A percentile compares a stretch with the other conserved stretches of the same genome.
Evolutionary conservation across 352 stramenopile genomes (phyloP).

Genomic region (Globisporangium emineosum): DNA sequence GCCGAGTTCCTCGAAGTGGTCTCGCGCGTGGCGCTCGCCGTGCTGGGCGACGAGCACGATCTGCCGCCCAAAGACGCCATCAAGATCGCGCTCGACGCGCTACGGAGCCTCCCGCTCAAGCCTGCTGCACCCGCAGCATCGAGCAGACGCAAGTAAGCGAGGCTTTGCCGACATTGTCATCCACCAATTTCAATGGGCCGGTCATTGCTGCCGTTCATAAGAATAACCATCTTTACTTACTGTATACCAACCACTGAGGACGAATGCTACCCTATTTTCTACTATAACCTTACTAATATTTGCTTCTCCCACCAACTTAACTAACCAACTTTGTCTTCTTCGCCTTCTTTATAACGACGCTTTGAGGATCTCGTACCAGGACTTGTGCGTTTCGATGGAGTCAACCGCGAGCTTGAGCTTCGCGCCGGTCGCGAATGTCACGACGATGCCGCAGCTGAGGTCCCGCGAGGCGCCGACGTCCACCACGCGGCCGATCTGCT

Average conservation of each 20-base stretch:
- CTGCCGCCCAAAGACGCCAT: constrained; percentile 64
- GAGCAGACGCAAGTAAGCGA: constrained; percentile 29
- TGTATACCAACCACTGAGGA: background rate
- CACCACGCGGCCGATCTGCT: constrained; percentile 59
- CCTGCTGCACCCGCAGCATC: background rate
- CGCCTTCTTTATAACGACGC: constrained; percentile 14
- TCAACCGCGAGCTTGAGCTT: constrained; percentile 71
- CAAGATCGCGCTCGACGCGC: constrained; percentile 72
- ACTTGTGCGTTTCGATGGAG: constrained; percentile 62
- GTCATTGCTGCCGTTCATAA: background rate
- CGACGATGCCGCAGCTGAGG: constrained; percentile 62
- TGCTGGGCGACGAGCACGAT: constrained; percentile 52
- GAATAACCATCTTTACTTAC: background rate
- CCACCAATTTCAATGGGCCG: background rate
- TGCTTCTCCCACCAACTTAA: background rate
- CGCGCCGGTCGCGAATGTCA: constrained; percentile 53
- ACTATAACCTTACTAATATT: background rate
- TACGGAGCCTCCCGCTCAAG: constrained; percentile 50
- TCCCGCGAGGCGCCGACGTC: constrained; percentile 64
- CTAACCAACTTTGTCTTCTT: background rate
- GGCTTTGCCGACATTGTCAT: too few species aligned
- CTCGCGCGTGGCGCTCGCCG: constrained; percentile 53
- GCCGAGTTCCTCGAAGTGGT: constrained; percentile 72
- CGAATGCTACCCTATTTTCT: background rate
- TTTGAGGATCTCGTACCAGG: constrained; percentile 76